Percentiles rank a stretch among this genome's conserved stretches.
Conservation (phyloP, 2,329 filamentous ascomycete species). For the Xylariaceae sp. region DNA sequence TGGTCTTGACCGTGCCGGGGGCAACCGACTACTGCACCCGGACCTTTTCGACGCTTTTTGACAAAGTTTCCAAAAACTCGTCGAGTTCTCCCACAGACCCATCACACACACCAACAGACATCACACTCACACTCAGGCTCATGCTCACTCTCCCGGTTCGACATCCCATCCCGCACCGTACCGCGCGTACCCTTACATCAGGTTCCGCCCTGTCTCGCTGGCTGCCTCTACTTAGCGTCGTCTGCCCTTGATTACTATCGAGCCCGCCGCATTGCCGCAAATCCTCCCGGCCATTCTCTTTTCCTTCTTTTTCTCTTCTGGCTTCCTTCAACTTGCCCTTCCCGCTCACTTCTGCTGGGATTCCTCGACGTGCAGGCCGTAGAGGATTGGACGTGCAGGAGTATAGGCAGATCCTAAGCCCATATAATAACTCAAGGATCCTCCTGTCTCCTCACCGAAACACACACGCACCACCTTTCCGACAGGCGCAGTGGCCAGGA, state of each 20-base stretch:
- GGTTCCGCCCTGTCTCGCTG: slow-evolving; percentile 20
- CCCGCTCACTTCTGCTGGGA: neutral
- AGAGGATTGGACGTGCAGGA: too few relatives aligned
- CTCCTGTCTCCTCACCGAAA: slow-evolving; percentile 10
- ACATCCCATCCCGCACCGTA: too few relatives aligned
- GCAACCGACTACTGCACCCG: too few relatives aligned
- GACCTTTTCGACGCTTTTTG: too few relatives aligned
- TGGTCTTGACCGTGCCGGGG: too few relatives aligned
- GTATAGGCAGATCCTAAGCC: too few relatives aligned
- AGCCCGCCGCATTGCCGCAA: neutral
- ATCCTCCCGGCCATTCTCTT: neutral
- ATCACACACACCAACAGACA: too few relatives aligned
- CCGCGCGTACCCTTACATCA: slow-evolving; percentile 20
- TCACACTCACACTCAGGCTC: too few relatives aligned
- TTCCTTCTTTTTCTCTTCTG: neutral
- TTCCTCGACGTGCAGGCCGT: neutral
- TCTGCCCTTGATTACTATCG: slow-evolving; percentile 4
- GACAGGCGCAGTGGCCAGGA: slow-evolving; percentile 35
- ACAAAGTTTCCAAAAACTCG: too few relatives aligned
- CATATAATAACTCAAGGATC: neutral
- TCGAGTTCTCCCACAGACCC: too few relatives aligned
- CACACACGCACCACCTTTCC: slow-evolving; percentile 18
- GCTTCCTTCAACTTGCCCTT: neutral
- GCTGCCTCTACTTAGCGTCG: slow-evolving; percentile 15
- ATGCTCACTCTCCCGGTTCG: too few relatives aligned